Base-by-base conservation (phyloP, 768 basidiomycete genomes). In the Cytidiella melzeri region DNA sequence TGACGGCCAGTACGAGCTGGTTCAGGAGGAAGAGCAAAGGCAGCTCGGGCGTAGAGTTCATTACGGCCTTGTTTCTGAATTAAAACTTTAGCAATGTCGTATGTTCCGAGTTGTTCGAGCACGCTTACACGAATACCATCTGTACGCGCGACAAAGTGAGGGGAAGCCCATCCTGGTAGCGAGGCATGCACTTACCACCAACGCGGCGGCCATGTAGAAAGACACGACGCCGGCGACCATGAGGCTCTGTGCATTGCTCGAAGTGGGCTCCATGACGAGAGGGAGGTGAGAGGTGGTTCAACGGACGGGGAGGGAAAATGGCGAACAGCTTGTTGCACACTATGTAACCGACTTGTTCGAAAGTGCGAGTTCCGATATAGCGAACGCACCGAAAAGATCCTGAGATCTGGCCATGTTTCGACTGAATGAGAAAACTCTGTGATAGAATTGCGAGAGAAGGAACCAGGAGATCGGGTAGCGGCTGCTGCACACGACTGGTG, bases 151-250 rank as follows among this genome's bases (percentile, higher is more conserved):
- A n/a, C 59, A 61, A 43, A 7, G 27, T 34, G 47, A 30, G 20
- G 30, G 28, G n/a, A 10, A 44, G 43, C 43, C 19, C 45, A 39
- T 41, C 48, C 25, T 37, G 26, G 23, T 21, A 4, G 40, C 27
- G n/a, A 30, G 30, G n/a, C 47, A 52, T 48, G 34, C 43, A 74
- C 84, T 64, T 60, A 87, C 84, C 36, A 87, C 77, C 7, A 90
- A 69, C 3, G 87, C 87, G 2, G 86, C 76, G 19, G 66, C 64
- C 86, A 90, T 88, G 70, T 88, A 90, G 67, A 90, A 90, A 5
- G 72, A 55, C 53, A 88, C 85, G 21, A 90, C 87, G n/a, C 65
- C 77, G 13, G 81, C 80, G 41, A 88, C 80, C 62, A 81, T 72
- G 48, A 75, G 53, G 28, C 65, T 67, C 46, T 70, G 68, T 41